phyloP scores from a whole-genome alignment of 228 moss, liverwort and hornwort species.

The Sphagnum magellanicum region DNA sequence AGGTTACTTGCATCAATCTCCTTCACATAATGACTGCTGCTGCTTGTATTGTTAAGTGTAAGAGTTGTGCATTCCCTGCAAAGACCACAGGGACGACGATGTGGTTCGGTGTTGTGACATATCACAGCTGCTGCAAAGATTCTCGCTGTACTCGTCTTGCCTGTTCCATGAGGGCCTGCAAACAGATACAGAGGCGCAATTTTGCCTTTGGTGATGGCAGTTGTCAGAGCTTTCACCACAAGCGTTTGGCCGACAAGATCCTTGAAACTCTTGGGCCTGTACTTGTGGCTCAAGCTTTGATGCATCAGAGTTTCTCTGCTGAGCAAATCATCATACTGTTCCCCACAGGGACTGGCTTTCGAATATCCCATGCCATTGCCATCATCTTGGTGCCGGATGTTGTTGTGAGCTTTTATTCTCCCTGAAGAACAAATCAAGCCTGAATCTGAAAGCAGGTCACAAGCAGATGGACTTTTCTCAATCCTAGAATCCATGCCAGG shows the following conservation, averaged over 20 bases:
- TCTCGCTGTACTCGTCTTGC: conserved; percentile 77
- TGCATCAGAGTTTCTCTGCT: conserved; percentile 14
- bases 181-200: conserved; percentile 87
- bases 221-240: conserved; percentile 80
- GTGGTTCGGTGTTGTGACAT: conserved; percentile 59
- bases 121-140: conserved; percentile 82
- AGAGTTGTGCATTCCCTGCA: conserved; percentile 66
- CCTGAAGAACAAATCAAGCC: too few species aligned
- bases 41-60: conserved; percentile 29
- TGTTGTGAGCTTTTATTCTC: too few species aligned
- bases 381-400: too few species aligned
- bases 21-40: conserved; percentile 38
- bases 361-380: neutral
- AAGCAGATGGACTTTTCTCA: neutral
- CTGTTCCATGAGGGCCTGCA: conserved; percentile 74
- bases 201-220: conserved; percentile 65
- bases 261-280: conserved; percentile 68
- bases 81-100: conserved; percentile 68
- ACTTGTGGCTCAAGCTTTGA: conserved; percentile 64
- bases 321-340: conserved; percentile 14
- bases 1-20: conserved; percentile 33
- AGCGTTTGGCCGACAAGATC: conserved; percentile 77
- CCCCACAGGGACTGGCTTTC: conserved; percentile 10
- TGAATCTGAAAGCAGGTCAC: conserved; percentile 14
- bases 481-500: too few species aligned